Percentiles rank a stretch among this genome's conserved stretches.
Conservation (phyloP, 345 rosid species). For the Turnera subulata region DNA sequence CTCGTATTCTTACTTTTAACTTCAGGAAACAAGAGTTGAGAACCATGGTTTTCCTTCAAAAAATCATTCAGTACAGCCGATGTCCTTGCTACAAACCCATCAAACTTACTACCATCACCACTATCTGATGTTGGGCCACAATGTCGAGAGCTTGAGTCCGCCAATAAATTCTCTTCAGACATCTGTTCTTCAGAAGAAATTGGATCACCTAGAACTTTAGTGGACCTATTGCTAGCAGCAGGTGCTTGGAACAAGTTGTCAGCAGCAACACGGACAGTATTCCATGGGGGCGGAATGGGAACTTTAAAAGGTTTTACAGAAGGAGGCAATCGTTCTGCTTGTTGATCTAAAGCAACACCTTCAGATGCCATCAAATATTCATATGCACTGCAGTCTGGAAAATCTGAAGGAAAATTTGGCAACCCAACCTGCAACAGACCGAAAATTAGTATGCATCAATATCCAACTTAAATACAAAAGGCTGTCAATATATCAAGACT, state of each 20-base stretch:
- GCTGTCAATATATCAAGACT: slow-evolving; percentile 3
- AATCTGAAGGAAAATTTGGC: slow-evolving; percentile 83
- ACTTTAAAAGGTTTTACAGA: slow-evolving; percentile 52
- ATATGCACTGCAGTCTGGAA: slow-evolving; percentile 74
- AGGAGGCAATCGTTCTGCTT: slow-evolving; percentile 47
- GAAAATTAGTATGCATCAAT: slow-evolving; percentile 7
- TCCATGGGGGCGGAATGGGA: slow-evolving; percentile 75
- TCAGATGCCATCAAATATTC: slow-evolving; percentile 46
- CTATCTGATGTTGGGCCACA: slow-evolving; percentile 11
- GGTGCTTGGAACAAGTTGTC: slow-evolving; percentile 13
- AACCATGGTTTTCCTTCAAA: slow-evolving; percentile 38
- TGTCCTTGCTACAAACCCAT: slow-evolving; percentile 61
- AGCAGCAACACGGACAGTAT: slow-evolving; percentile 37
- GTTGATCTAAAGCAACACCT: slow-evolving; percentile 43
- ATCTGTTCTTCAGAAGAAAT: slow-evolving; percentile 19
- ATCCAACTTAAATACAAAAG: neutral
- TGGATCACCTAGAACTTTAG: slow-evolving; percentile 11
- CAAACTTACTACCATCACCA: slow-evolving; percentile 24
- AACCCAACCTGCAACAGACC: slow-evolving; percentile 48
- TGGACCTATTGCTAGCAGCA: no score
- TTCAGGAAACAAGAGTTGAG: slow-evolving; percentile 42
- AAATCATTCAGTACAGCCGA: slow-evolving; percentile 33
- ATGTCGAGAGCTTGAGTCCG: slow-evolving; percentile 9
- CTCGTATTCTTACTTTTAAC: slow-evolving; percentile 23
- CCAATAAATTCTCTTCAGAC: slow-evolving; percentile 10